These are phyloP conservation scores for Seiridium cupressi DNA, from an alignment of 2,329 filamentous ascomycete genomes.

Conservation along the genomic window DNA sequence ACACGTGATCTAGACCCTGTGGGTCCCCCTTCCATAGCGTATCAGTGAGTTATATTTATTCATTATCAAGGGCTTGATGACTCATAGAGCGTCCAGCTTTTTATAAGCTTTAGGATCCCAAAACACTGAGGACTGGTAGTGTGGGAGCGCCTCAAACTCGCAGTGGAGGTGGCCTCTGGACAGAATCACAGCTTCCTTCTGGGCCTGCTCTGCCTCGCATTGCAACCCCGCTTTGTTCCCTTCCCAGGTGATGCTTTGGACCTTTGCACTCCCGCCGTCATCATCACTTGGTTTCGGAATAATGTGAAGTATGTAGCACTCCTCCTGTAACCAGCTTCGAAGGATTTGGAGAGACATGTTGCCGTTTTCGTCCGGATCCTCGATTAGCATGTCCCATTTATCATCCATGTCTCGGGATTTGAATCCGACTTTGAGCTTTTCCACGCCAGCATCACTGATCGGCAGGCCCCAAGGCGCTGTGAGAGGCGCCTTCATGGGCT, in stretches of 20 bases:
- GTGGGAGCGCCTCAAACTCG: conserved; percentile 12
- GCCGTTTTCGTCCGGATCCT: conserved; percentile 10
- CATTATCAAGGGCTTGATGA: too few relatives aligned
- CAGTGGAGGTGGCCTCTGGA: conserved; percentile 8
- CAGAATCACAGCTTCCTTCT: conserved; percentile 13
- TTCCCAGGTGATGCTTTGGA: conserved; percentile 16
- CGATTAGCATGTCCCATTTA: conserved; percentile 12
- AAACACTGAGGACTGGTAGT: conserved; percentile 8
- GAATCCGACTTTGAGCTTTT: conserved; percentile 14
- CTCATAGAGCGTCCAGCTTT: not conserved
- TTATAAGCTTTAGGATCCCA: conserved; percentile 9
- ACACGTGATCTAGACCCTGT: too few relatives aligned
- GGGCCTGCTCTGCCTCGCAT: conserved; percentile 12
- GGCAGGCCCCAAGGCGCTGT: conserved; percentile 11
- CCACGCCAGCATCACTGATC: conserved; percentile 13
- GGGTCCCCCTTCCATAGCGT: too few relatives aligned
- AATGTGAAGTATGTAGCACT: conserved; percentile 11
- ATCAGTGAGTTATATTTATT: too few relatives aligned
- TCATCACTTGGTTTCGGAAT: not conserved
- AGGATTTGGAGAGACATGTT: conserved; percentile 11
- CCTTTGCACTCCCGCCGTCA: conserved; percentile 5
- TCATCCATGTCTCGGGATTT: conserved; percentile 12
- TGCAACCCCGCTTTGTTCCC: conserved; percentile 10
- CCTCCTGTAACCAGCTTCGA: conserved; percentile 10
- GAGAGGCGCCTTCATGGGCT: conserved; percentile 12